Conservation (phyloP, 2,329 filamentous ascomycete species). For the Alternaria arborescens region DNA sequence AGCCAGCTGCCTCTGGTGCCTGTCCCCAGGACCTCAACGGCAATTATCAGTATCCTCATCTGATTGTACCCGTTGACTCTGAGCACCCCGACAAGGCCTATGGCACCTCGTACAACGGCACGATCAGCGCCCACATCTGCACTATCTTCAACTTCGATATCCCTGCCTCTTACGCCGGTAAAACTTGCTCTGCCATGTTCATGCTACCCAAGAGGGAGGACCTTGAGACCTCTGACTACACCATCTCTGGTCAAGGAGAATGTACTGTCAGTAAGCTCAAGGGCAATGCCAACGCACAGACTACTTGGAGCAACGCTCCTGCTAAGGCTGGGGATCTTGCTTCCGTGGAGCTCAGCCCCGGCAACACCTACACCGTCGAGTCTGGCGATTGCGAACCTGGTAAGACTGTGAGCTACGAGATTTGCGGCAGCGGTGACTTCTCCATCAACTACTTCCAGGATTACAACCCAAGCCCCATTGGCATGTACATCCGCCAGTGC, state of each 20-base stretch:
- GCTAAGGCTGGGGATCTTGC: conserved; percentile 53
- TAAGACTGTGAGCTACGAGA: conserved; percentile 61
- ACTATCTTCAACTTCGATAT: conserved; percentile 77
- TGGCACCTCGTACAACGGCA: conserved; percentile 66
- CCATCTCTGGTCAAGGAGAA: conserved; percentile 62
- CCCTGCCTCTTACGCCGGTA: conserved; percentile 60
- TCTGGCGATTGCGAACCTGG: conserved; percentile 65
- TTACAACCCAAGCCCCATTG: conserved; percentile 61
- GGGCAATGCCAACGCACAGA: conserved; percentile 56
- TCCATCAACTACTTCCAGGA: conserved; percentile 70
- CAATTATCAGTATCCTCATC: conserved; percentile 50
- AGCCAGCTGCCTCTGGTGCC: neutral
- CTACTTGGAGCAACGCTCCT: conserved; percentile 65
- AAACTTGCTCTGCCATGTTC: conserved; percentile 71
- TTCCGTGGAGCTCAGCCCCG: conserved; percentile 57
- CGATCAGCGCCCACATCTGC: conserved; percentile 53
- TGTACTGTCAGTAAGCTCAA: conserved; percentile 63
- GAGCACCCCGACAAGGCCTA: conserved; percentile 60
- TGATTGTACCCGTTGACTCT: conserved; percentile 69
- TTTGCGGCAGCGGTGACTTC: conserved; percentile 60
- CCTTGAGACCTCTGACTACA: conserved; percentile 68
- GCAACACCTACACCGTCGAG: conserved; percentile 62
- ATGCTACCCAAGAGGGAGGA: conserved; percentile 66
- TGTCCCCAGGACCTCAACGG: conserved; percentile 40
- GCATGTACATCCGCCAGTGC: conserved; percentile 44